Conservation (phyloP, 176 grass and related monocot genomes). For the Saccharum officinarum region DNA sequence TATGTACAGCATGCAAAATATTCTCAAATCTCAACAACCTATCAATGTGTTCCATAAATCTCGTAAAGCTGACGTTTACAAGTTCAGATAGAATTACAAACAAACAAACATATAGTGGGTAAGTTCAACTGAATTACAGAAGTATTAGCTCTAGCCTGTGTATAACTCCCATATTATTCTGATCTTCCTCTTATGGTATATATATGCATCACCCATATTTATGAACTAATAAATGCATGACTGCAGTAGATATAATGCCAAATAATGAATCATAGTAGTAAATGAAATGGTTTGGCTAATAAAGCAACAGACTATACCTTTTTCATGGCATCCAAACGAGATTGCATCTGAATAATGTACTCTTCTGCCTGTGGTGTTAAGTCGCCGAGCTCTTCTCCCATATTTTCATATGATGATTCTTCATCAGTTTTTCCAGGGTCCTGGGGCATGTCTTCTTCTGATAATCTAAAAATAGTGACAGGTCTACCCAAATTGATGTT, state of each 20-base stretch:
- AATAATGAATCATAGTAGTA: not conserved
- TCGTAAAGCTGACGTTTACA: not conserved
- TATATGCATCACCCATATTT: not conserved
- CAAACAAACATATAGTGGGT: not conserved
- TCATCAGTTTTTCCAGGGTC: slow-evolving; percentile 42
- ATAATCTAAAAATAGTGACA: slow-evolving; percentile 52
- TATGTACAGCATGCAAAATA: not conserved
- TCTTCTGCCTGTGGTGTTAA: slow-evolving; percentile 72
- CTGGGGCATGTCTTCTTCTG: slow-evolving; percentile 44
- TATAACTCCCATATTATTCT: not conserved
- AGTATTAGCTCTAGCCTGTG: too few relatives aligned
- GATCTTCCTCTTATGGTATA: not conserved
- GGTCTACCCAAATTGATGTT: slow-evolving; percentile 51
- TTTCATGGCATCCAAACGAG: slow-evolving; percentile 78
- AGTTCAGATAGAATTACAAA: not conserved
- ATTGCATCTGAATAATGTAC: slow-evolving; percentile 71
- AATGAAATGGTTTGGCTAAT: not conserved
- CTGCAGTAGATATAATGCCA: not conserved
- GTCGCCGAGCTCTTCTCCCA: slow-evolving; percentile 53
- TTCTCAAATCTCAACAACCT: slow-evolving; percentile 1
- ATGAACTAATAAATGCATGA: not conserved
- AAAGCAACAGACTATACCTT: slow-evolving; percentile 53
- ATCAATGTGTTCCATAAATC: not conserved
- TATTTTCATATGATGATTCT: slow-evolving; percentile 42
- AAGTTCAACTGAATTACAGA: slow-evolving; percentile 9